A percentile compares a stretch with the other conserved stretches of the same genome.
Conservation (phyloP, 257 asterid species). For the Solanum chmielewskii region DNA sequence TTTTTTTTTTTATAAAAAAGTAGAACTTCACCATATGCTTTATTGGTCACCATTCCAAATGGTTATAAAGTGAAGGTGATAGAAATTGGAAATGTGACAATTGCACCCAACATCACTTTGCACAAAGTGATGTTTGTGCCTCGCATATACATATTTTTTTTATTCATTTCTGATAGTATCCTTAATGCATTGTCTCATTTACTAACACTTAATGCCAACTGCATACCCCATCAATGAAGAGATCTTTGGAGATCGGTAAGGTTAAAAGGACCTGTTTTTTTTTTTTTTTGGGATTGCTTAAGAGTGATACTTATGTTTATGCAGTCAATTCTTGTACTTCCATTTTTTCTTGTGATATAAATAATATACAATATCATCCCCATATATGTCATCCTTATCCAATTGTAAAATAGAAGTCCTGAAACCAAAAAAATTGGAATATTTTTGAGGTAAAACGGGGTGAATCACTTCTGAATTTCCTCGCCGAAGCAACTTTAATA, state of each 20-base stretch:
- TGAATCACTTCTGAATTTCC: not conserved
- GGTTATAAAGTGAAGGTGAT: not conserved
- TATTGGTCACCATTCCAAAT: not conserved
- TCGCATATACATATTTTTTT: not conserved
- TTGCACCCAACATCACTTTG: not conserved
- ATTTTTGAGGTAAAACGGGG: not conserved
- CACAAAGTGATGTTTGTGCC: not conserved
- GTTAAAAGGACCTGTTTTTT: not conserved
- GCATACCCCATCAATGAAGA: not conserved
- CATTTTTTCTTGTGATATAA: not conserved
- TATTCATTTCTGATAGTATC: not conserved
- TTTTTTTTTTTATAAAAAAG: too few species aligned
- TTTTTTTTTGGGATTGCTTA: not conserved
- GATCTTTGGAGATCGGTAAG: not conserved
- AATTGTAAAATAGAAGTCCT: not conserved
- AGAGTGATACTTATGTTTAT: not conserved
- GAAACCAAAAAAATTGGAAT: not conserved
- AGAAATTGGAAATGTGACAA: not conserved
- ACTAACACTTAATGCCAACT: not conserved
- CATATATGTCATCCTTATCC: not conserved
- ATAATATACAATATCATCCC: not conserved
- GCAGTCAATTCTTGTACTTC: not conserved
- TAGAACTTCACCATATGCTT: not conserved
- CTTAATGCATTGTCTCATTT: not conserved
- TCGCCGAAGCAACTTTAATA: not conserved